Percentiles rank a stretch among this genome's conserved stretches.
These are phyloP conservation scores for Colletotrichum lentis DNA, from an alignment of 2,329 filamentous ascomycete genomes.

Conservation along the genomic window DNA sequence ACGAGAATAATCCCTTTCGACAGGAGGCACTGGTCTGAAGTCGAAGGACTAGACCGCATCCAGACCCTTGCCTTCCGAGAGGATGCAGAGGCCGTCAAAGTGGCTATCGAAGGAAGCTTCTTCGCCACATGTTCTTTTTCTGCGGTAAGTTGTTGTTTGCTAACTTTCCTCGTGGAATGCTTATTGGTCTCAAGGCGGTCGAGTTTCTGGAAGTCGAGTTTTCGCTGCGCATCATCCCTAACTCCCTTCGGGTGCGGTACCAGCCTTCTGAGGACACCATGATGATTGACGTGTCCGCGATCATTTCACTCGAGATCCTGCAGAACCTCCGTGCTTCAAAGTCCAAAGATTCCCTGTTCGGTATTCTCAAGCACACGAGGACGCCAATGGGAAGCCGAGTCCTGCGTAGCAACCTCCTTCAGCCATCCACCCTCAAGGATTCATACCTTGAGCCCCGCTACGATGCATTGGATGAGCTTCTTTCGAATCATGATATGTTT, in stretches of 20 bases:
- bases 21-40: slow-evolving; percentile 85
- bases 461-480: slow-evolving; percentile 84
- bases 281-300: slow-evolving; percentile 93
- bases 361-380: slow-evolving; percentile 81
- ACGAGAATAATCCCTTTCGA: slow-evolving; percentile 72
- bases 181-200: slow-evolving; percentile 65
- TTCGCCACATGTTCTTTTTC: slow-evolving; percentile 86
- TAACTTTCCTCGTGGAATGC: slow-evolving; percentile 35
- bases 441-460: slow-evolving; percentile 76
- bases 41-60: slow-evolving; percentile 78
- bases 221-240: slow-evolving; percentile 72
- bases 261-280: slow-evolving; percentile 90
- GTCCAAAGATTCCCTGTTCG: slow-evolving; percentile 84
- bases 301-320: slow-evolving; percentile 86
- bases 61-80: slow-evolving; percentile 80
- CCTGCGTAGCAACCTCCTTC: slow-evolving; percentile 84
- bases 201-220: slow-evolving; percentile 81
- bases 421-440: slow-evolving; percentile 77
- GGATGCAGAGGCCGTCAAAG: slow-evolving; percentile 82
- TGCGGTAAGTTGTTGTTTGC: slow-evolving; percentile 66
- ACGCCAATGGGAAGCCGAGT: slow-evolving; percentile 91
- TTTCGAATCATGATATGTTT: slow-evolving; percentile 85
- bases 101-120: slow-evolving; percentile 82
- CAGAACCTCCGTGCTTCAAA: slow-evolving; percentile 82
- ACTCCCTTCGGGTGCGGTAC: slow-evolving; percentile 86